Percentiles rank a stretch among this genome's conserved stretches.
These are phyloP conservation scores for Bryoerythrophyllum caledonicum DNA, from an alignment of 225 moss, liverwort and hornwort species.

Conservation along the genomic window DNA sequence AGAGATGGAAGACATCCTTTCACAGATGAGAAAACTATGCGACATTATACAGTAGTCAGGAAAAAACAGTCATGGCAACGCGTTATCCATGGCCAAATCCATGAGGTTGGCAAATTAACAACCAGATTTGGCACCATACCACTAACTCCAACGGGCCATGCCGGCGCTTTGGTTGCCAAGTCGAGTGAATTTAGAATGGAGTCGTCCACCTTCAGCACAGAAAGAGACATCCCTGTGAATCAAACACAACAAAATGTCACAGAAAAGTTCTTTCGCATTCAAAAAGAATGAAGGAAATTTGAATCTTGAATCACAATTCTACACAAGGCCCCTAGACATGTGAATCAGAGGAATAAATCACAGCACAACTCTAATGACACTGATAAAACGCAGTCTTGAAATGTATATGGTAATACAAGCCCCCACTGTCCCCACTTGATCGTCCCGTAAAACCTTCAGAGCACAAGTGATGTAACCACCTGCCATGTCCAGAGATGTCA, in stretches of 20 bases:
- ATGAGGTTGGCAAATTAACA: conserved; percentile 23
- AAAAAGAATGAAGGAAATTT: neutral
- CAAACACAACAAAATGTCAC: conserved; percentile 20
- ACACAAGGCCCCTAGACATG: conserved; percentile 2
- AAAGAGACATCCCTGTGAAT: conserved; percentile 86
- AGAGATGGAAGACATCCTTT: neutral
- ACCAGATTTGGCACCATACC: conserved; percentile 51
- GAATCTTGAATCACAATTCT: neutral
- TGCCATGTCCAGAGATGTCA: conserved; percentile 99
- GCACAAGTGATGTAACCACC: conserved; percentile 46
- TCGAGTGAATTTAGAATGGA: conserved; percentile 70
- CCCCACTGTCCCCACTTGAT: neutral
- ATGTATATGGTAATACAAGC: neutral
- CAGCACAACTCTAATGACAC: conserved; percentile 1
- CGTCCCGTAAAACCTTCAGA: neutral
- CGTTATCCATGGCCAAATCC: conserved; percentile 27
- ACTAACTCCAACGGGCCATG: conserved; percentile 92
- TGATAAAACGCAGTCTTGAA: conserved; percentile 5
- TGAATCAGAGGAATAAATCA: neutral
- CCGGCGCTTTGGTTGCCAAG: conserved; percentile 80
- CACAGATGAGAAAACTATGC: neutral
- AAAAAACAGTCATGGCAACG: conserved; percentile 25
- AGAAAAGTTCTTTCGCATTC: conserved; percentile 10
- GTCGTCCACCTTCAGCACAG: conserved; percentile 94
- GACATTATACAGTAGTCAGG: neutral